phyloP scores from a whole-genome alignment of 805 yeast genomes.

The Hermanozyma aechmeae region DNA sequence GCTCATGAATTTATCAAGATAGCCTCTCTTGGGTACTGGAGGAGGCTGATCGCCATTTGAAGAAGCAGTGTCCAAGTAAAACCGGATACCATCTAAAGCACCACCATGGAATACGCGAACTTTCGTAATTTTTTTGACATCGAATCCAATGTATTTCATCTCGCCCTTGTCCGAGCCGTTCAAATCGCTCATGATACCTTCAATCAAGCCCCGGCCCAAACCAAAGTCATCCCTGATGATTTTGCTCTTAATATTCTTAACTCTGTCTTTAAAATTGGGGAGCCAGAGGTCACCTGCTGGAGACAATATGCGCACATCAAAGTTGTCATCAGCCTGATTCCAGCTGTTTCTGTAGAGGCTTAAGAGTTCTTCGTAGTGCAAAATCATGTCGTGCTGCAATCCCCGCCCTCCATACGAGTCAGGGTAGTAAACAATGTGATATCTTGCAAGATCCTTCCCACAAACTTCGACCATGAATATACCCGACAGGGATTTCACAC shows the following conservation, averaged over 20 bases:
- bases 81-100: slow-evolving; percentile 76
- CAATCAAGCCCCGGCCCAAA: slow-evolving; percentile 26
- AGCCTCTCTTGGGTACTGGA: slow-evolving; percentile 39
- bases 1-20: slow-evolving; percentile 7
- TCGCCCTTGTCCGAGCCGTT: slow-evolving; percentile 20
- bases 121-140: slow-evolving; percentile 30
- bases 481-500: slow-evolving; percentile 52
- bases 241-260: slow-evolving; percentile 10
- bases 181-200: slow-evolving; percentile 28
- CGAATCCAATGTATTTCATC: slow-evolving; percentile 14
- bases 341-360: slow-evolving; percentile 18
- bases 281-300: slow-evolving; percentile 56
- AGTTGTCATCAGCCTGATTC: slow-evolving; percentile 17
- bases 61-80: slow-evolving; percentile 19
- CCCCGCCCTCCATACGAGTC: slow-evolving; percentile 49
- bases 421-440: slow-evolving; percentile 56
- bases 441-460: slow-evolving; percentile 45
- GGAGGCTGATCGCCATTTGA: slow-evolving; percentile 26
- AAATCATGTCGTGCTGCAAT: slow-evolving; percentile 39
- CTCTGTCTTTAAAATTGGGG: slow-evolving; percentile 31
- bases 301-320: slow-evolving; percentile 45
- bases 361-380: slow-evolving; percentile 38
- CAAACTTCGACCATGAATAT: slow-evolving; percentile 68
- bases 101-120: slow-evolving; percentile 64
- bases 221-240: slow-evolving; percentile 31